Evolutionary conservation across 1,139 yeast species (phyloP), one percentile per base, ranked within the genome.

Genomic region (Kodamaea anthophila): DNA sequence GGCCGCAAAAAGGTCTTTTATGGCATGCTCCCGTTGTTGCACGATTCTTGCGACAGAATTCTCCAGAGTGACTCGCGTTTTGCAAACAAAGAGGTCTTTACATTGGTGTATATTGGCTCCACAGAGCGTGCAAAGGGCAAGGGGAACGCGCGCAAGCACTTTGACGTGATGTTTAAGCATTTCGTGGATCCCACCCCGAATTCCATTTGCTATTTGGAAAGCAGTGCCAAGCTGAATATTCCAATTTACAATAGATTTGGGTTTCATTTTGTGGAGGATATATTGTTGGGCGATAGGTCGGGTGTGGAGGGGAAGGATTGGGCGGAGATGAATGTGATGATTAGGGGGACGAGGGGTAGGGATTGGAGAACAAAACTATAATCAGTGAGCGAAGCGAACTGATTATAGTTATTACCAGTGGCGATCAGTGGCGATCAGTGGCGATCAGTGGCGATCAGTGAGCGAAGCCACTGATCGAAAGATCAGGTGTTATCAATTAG

Each of bases 51-150:
- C 35, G 66, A 56, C 22, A 40, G 66, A n/a, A 65, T 65, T 21
- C 34, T 58, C 16, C 29, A 40, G 7, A 49, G 44, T 18, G 70
- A 65, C 40, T 36, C 51, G 6, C 42, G 68, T 25, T 63, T 66
- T 33, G 41, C 52, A 35, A 58, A 55, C 27, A 65, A 64, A 33
- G 60, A 65, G 24, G 49, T 64, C 5, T 77, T 65, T 57, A 75
- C 81, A 11, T 62, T 77, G 44, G 81, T 77, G 21, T 77, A 77
- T 44, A 53, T 77, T 26, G 85, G 83, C 3, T 70, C 80, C 5
- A 57, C 70, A 8, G 66, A 65, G n/a, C 45, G 53, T 13, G 81
- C 82, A 7, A 61, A 81, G 43, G 85, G 85, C 21, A 77, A 77
- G 49, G 85, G 85, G 6, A 76, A 77, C 47, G 75, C 68, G n/a